These are phyloP conservation scores for Isoetes taiwanensis DNA, from an alignment of 75 land plant species.

Conservation along the genomic window DNA sequence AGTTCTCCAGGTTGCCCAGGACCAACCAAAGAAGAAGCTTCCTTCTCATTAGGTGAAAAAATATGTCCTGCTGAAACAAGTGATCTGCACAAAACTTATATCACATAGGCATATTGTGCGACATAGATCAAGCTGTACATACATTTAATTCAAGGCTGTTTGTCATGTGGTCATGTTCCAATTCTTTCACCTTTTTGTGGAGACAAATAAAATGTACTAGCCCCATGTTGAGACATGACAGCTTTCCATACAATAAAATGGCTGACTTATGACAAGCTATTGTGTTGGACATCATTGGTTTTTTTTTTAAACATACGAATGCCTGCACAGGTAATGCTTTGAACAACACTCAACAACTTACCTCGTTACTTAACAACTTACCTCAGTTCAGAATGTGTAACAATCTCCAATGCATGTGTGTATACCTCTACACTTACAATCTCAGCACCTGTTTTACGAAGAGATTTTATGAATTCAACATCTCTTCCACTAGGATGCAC, in stretches of 20 bases:
- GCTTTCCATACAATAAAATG: too few species aligned
- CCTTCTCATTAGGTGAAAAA: slow-evolving; percentile 40
- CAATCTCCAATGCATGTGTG: slow-evolving; percentile 26
- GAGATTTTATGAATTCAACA: slow-evolving; percentile 21
- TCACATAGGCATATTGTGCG: background rate
- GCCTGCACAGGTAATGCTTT: too few species aligned
- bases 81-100: slow-evolving; percentile 12
- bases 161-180: too few species aligned
- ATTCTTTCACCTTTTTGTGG: too few species aligned
- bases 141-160: too few species aligned
- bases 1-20: slow-evolving; percentile 35
- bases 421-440: slow-evolving; percentile 35
- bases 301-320: too few species aligned
- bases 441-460: slow-evolving; percentile 31
- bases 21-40: slow-evolving; percentile 40
- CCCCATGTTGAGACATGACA: too few species aligned
- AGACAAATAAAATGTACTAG: too few species aligned
- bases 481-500: slow-evolving; percentile 42
- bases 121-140: background rate
- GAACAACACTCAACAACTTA: too few species aligned
- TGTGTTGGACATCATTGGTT: too few species aligned
- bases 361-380: too few species aligned
- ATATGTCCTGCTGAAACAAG: slow-evolving; percentile 31
- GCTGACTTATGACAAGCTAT: too few species aligned
- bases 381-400: slow-evolving; percentile 36